phyloP scores from a whole-genome alignment of 768 basidiomycete species.

The Podaxis sp. region DNA sequence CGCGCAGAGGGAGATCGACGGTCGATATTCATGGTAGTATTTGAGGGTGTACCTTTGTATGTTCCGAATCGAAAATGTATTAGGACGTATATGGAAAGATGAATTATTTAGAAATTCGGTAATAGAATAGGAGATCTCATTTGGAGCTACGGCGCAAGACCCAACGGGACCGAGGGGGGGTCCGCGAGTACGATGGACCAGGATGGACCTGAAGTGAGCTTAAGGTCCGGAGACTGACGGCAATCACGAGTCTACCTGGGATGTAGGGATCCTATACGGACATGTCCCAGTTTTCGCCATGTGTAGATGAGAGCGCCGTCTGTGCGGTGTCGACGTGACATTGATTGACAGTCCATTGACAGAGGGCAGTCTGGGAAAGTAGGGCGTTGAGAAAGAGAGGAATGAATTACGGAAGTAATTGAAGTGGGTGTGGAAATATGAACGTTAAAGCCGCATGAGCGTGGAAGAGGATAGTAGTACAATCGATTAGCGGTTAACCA shows the following conservation, averaged over 20 bases:
- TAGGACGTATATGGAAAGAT: too few species aligned
- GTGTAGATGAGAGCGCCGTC: background rate
- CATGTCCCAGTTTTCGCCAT: background rate
- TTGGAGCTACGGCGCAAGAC: too few species aligned
- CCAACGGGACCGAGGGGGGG: too few species aligned
- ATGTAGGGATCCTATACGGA: background rate
- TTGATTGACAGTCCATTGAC: background rate
- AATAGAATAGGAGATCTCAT: too few species aligned
- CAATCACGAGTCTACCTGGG: background rate
- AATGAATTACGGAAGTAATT: background rate
- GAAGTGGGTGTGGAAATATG: background rate
- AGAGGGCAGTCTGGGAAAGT: background rate
- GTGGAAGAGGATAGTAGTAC: background rate
- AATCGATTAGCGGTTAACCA: slow-evolving; percentile 1
- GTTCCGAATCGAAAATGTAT: too few species aligned
- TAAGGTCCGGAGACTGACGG: background rate
- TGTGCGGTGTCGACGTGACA: background rate
- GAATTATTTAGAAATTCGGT: too few species aligned
- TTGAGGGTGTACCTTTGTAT: too few species aligned
- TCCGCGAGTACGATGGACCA: too few species aligned
- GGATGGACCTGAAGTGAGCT: background rate
- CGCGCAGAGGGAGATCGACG: too few species aligned
- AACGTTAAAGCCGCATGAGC: slow-evolving; percentile 5
- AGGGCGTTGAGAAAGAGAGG: background rate
- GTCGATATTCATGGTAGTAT: too few species aligned